Percentiles rank a stretch among this genome's conserved stretches.
Conservation (phyloP, 225 moss, liverwort and hornwort genomes). For the Bryoerythrophyllum caledonicum region DNA sequence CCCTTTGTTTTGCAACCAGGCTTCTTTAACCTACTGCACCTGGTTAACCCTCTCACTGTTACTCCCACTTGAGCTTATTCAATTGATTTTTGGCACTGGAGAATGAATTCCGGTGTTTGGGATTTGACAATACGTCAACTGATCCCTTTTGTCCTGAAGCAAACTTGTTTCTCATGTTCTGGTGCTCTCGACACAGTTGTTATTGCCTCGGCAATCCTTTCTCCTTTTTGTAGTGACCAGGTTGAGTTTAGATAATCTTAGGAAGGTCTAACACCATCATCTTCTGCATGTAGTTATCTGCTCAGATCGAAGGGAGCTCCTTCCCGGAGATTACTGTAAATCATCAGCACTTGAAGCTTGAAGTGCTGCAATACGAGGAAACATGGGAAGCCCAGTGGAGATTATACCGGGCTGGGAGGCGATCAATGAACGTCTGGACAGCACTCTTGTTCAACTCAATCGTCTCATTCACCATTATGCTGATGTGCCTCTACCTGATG, state of each 20-base stretch:
- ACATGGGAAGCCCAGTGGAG: conserved; percentile 39
- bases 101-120: neutral
- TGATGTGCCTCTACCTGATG: conserved; percentile 16
- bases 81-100: neutral
- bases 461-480: conserved; percentile 50
- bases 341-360: neutral
- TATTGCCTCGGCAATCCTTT: neutral
- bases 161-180: neutral
- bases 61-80: conserved; percentile 5
- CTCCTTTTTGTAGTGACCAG: neutral
- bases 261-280: neutral
- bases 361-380: neutral
- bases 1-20: neutral
- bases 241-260: neutral
- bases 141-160: neutral
- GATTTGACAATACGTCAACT: neutral
- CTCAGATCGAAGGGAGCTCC: neutral
- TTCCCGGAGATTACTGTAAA: neutral
- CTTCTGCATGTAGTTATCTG: neutral
- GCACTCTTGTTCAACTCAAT: conserved; percentile 46
- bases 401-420: conserved; percentile 35
- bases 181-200: neutral
- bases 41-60: neutral
- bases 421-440: conserved; percentile 44
- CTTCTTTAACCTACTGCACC: neutral